Conservation (phyloP, 2,329 filamentous ascomycete species). For the Ophiostoma himal-ulmi region DNA sequence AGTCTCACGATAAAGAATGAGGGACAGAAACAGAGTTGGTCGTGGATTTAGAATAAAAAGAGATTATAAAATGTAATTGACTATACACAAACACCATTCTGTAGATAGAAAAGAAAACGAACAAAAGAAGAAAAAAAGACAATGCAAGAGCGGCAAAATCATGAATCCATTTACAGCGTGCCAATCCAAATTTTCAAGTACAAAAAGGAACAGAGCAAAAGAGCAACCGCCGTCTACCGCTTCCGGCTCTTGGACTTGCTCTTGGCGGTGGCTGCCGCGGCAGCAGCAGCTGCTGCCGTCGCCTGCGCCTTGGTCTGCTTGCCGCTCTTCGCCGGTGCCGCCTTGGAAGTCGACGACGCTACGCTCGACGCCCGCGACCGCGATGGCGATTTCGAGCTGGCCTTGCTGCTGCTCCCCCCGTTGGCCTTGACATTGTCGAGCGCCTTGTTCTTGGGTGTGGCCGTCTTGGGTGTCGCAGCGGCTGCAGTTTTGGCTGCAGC, state of each 20-base stretch:
- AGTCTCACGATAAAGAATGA: too few species aligned
- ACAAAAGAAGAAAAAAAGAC: background rate
- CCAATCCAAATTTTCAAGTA: background rate
- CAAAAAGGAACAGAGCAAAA: too few species aligned
- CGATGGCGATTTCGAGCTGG: slow-evolving; percentile 63
- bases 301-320: slow-evolving; percentile 26
- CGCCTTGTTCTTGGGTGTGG: slow-evolving; percentile 69
- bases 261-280: background rate
- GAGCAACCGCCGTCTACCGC: slow-evolving; percentile 16
- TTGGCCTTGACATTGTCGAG: slow-evolving; percentile 77
- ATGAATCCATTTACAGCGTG: background rate
- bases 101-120: slow-evolving; percentile 9
- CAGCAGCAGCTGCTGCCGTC: background rate
- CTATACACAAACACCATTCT: background rate
- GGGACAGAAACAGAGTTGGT: too few species aligned
- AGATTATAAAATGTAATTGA: too few species aligned
- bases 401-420: slow-evolving; percentile 59
- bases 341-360: slow-evolving; percentile 65
- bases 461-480: background rate
- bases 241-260: slow-evolving; percentile 21
- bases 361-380: slow-evolving; percentile 87
- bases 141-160: background rate
- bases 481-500: background rate
- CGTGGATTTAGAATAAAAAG: too few species aligned
- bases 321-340: slow-evolving; percentile 28